Evolutionary conservation across 2,329 filamentous ascomycete species (phyloP).

Genomic region (Colletotrichum ledebouriae): DNA sequence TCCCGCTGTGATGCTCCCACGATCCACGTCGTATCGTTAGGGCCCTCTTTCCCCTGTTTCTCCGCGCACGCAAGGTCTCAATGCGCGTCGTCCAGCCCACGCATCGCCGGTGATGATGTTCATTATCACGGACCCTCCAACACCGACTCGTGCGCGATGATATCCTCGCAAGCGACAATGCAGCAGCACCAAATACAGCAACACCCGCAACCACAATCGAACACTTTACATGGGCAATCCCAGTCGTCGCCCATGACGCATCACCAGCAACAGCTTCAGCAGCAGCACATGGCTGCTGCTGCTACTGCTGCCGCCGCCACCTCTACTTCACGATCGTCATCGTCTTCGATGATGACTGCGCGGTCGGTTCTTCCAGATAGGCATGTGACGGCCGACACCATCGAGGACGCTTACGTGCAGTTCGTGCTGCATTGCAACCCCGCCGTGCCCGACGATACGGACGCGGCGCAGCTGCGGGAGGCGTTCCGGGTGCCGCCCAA

Average conservation of each 20-base stretch:
- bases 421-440: slow-evolving; percentile 96
- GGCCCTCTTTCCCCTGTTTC: neutral
- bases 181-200: slow-evolving; percentile 28
- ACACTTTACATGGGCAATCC: slow-evolving; percentile 30
- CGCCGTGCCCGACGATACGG: slow-evolving; percentile 75
- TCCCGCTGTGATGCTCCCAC: slow-evolving; percentile 11
- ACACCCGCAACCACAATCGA: slow-evolving; percentile 2
- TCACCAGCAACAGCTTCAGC: slow-evolving; percentile 13
- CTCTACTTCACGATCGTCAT: neutral
- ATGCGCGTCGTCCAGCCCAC: slow-evolving; percentile 18
- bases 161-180: slow-evolving; percentile 24
- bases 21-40: slow-evolving; percentile 27
- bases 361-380: slow-evolving; percentile 70
- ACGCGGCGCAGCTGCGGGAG: slow-evolving; percentile 79
- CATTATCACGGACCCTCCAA: slow-evolving; percentile 8
- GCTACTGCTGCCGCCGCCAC: slow-evolving; percentile 2
- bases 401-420: slow-evolving; percentile 84
- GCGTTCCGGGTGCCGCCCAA: slow-evolving; percentile 85
- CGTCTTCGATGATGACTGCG: neutral
- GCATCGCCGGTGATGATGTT: slow-evolving; percentile 29
- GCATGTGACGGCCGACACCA: slow-evolving; percentile 75
- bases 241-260: slow-evolving; percentile 15
- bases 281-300: slow-evolving; percentile 18
- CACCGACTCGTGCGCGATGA: slow-evolving; percentile 34
- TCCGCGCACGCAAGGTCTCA: slow-evolving; percentile 21